These are phyloP conservation scores for Aspergillus campestris DNA, from an alignment of 495 filamentous ascomycete genomes.

Conservation along the genomic window DNA sequence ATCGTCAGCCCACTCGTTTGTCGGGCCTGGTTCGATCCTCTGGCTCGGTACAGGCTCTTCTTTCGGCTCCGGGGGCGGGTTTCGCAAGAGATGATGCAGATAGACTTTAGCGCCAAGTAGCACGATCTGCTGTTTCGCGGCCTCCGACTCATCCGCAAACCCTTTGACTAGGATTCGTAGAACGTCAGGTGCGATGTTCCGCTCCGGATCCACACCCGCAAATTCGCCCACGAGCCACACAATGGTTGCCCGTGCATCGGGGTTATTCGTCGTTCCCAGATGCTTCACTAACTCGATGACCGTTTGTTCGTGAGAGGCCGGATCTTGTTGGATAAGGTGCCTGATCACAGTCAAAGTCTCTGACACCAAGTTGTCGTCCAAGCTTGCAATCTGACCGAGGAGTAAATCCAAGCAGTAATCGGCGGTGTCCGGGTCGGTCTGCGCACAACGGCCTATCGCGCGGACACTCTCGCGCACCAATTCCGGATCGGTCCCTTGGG, in stretches of 20 bases:
- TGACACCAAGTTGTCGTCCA: conserved; percentile 78
- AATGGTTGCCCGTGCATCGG: conserved; percentile 82
- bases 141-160: conserved; percentile 75
- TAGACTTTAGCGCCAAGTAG: conserved; percentile 92
- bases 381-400: conserved; percentile 71
- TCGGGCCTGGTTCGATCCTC: conserved; percentile 13
- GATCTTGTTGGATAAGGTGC: conserved; percentile 89
- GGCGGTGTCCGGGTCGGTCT: conserved; percentile 60
- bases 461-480: conserved; percentile 81
- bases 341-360: conserved; percentile 89
- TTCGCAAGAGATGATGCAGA: conserved; percentile 64
- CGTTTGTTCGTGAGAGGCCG: conserved; percentile 63
- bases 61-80: conserved; percentile 29
- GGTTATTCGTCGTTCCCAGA: conserved; percentile 73
- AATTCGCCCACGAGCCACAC: conserved; percentile 98
- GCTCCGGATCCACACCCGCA: conserved; percentile 63
- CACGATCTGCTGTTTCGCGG: conserved; percentile 84
- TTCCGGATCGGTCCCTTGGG: conserved; percentile 61
- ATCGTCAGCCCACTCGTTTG: conserved; percentile 36
- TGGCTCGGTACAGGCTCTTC: conserved; percentile 13
- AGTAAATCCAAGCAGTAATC: conserved; percentile 72
- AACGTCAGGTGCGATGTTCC: conserved; percentile 89
- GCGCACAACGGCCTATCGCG: conserved; percentile 88
- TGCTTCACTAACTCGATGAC: conserved; percentile 89
- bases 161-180: conserved; percentile 79